Evolutionary conservation across 768 basidiomycete genomes (phyloP).

Genomic region (Tricholoma flavovirens): DNA sequence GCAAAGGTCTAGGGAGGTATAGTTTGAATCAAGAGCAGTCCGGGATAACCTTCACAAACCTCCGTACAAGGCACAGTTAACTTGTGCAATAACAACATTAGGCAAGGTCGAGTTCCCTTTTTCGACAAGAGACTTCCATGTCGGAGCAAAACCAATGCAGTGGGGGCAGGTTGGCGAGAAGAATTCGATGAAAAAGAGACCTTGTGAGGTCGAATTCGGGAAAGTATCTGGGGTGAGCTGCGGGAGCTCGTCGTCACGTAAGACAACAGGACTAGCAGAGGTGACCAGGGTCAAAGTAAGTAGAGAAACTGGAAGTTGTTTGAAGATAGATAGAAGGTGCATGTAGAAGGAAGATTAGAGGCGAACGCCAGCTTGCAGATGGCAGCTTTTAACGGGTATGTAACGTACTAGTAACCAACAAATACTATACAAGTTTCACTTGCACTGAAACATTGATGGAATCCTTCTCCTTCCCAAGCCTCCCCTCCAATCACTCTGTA

Average conservation of each 20-base stretch:
- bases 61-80: constrained; percentile 73
- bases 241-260: constrained; percentile 6
- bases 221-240: constrained; percentile 55
- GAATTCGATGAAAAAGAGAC: constrained; percentile 82
- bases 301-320: constrained; percentile 22
- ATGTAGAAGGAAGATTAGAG: constrained; percentile 4
- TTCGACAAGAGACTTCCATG: constrained; percentile 67
- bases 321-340: constrained; percentile 10
- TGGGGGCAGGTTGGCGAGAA: constrained; percentile 85
- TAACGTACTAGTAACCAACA: no score
- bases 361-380: constrained; percentile 9
- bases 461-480: constrained; percentile 48
- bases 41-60: constrained; percentile 39
- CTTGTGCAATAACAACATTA: constrained; percentile 67
- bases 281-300: constrained; percentile 24
- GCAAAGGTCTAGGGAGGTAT: constrained; percentile 62
- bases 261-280: constrained; percentile 29
- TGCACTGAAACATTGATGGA: constrained; percentile 37
- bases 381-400: background rate
- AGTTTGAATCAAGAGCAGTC: background rate
- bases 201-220: constrained; percentile 40
- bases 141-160: constrained; percentile 74
- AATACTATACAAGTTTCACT: background rate
- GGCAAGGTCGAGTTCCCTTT: constrained; percentile 44
- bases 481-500: constrained; percentile 32